Conservation (phyloP, 2,329 filamentous ascomycete species). For the Colletotrichum horii region DNA sequence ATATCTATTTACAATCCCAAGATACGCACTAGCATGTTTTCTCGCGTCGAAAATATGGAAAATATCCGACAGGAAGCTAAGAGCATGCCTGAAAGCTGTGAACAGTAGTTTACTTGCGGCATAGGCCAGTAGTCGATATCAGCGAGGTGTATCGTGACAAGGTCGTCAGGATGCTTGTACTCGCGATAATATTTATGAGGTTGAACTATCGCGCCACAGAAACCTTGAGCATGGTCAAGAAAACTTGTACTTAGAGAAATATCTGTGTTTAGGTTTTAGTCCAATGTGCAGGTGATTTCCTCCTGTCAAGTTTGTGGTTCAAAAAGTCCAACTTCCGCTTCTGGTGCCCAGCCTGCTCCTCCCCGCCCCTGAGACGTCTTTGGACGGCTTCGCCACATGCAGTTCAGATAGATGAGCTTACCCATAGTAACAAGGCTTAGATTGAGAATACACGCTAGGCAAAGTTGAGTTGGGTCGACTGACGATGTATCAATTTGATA, state of each 20-base stretch:
- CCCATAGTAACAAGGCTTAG: background rate
- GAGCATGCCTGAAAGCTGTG: background rate
- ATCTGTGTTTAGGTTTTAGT: accelerated
- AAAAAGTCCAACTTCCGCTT: background rate
- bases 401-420: background rate
- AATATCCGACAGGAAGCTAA: background rate
- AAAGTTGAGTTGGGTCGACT: background rate
- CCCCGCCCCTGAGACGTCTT: background rate
- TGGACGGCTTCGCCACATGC: background rate
- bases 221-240: background rate
- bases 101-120: accelerated
- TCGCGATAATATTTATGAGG: background rate
- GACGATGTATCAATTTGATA: background rate
- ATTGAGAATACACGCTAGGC: background rate
- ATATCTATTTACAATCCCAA: background rate
- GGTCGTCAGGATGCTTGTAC: accelerated
- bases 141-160: background rate
- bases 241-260: accelerated
- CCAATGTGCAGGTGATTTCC: background rate
- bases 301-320: background rate
- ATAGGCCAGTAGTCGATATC: background rate
- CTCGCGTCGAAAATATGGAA: background rate
- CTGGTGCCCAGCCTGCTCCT: background rate
- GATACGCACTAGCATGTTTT: background rate
- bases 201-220: background rate